Percentiles rank a stretch among this genome's conserved stretches.
Evolutionary conservation across 2,329 filamentous ascomycete genomes (phyloP).

Genomic region (Stachybotrys chlorohalonatus): DNA sequence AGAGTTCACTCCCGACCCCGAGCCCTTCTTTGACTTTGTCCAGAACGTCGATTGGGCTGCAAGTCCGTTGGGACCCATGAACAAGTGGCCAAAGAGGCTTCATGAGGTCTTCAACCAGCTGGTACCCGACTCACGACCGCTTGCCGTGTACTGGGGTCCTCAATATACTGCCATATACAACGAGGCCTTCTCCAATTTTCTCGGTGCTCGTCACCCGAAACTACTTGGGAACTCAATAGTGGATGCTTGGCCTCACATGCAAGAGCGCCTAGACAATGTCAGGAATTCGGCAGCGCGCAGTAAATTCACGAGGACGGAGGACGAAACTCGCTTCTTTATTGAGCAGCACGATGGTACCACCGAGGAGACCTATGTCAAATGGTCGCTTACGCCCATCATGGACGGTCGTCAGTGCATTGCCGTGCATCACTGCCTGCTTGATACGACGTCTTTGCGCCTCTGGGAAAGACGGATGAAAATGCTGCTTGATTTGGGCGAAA

Average conservation of each 20-base stretch:
- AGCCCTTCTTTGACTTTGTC: constrained; percentile 29
- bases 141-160: constrained; percentile 56
- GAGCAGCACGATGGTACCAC: constrained; percentile 28
- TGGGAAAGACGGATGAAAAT: constrained; percentile 41
- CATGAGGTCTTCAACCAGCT: constrained; percentile 35
- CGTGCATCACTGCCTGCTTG: constrained; percentile 37
- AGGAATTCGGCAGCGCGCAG: constrained; percentile 10
- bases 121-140: constrained; percentile 35
- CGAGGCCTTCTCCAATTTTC: constrained; percentile 54
- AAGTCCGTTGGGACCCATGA: constrained; percentile 37
- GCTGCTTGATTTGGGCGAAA: constrained; percentile 38
- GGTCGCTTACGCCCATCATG: constrained; percentile 36
- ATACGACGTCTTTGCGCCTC: constrained; percentile 36
- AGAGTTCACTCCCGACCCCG: constrained; percentile 23
- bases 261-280: constrained; percentile 26
- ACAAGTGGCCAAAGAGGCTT: constrained; percentile 35
- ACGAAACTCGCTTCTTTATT: constrained; percentile 37
- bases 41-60: constrained; percentile 35
- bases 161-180: constrained; percentile 58
- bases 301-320: constrained; percentile 26
- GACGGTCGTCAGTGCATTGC: constrained; percentile 32
- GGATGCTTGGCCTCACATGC: constrained; percentile 51
- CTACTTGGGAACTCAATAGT: constrained; percentile 52
- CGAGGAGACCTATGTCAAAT: constrained; percentile 39
- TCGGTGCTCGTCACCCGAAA: constrained; percentile 54